Evolutionary conservation across 192 early-diverging fungal species (phyloP).

Genomic region (Diversispora epigaea): DNA sequence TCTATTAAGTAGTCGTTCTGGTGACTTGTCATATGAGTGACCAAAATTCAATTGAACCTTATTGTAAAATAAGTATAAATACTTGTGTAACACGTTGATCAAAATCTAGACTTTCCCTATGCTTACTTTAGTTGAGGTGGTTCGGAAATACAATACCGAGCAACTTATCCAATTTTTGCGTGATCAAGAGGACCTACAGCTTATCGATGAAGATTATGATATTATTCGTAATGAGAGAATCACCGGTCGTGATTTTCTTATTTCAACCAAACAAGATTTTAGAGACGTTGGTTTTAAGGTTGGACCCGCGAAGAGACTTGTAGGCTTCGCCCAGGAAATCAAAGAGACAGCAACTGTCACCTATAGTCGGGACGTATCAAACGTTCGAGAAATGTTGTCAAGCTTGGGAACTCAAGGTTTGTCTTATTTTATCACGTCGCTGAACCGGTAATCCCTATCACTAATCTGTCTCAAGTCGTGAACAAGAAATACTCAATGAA

Average conservation of each 20-base stretch:
- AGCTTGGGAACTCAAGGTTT: slow-evolving; percentile 15
- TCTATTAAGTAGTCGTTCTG: too few species aligned
- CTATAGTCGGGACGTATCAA: slow-evolving; percentile 7
- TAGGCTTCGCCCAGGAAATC: slow-evolving; percentile 1
- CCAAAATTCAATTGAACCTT: too few species aligned
- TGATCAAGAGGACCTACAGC: not conserved
- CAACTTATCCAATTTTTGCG: slow-evolving; percentile 24
- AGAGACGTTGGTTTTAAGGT: not conserved
- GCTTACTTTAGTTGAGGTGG: slow-evolving; percentile 1
- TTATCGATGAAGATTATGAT: not conserved
- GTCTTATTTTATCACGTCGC: slow-evolving; percentile 10
- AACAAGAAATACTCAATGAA: not conserved
- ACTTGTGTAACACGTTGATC: too few species aligned
- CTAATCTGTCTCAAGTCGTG: slow-evolving; percentile 7
- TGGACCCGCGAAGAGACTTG: slow-evolving; percentile 1
- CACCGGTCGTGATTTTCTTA: slow-evolving; percentile 8
- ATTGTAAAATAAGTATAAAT: too few species aligned
- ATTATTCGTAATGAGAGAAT: slow-evolving; percentile 3
- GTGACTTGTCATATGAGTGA: too few species aligned
- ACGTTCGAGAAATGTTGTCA: slow-evolving; percentile 1
- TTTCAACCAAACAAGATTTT: not conserved
- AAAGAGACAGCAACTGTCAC: not conserved
- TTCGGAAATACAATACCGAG: slow-evolving; percentile 12
- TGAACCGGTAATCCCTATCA: not conserved
- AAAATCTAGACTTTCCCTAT: too few species aligned